Base-by-base conservation (phyloP, 352 stramenopile genomes). In the Phytophthora hybrid region DNA sequence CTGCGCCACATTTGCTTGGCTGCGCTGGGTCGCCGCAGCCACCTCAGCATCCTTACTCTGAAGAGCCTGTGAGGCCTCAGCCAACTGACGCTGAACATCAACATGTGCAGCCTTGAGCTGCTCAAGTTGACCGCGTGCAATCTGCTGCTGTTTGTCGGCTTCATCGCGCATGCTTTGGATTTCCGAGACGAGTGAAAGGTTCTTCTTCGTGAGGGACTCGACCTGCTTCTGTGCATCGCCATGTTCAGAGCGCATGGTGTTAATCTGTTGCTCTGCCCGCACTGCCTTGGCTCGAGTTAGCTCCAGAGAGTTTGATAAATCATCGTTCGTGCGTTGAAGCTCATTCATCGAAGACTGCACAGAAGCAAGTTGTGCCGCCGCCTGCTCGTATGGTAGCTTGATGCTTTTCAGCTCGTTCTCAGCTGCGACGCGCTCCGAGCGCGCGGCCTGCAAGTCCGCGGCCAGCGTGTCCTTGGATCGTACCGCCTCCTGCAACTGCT, bases 121-220 rank as follows among this genome's bases (percentile, higher is more conserved):
- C 37, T 88, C 80, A 10, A 87, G 13, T 32, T 87, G 76, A 16
- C 26, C 39, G 31, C 67, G 74, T 8, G 61, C 47, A 47, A 67
- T 23, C 29, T 82, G 77, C 21, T 85, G 77, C 53, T 88, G 82
- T 56, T 79, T 82, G 37, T 90, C 81, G 10, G 69, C 41, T 56
- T 89, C 79, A 64, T 92, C 84, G 6, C 81, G 78, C 44, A 81
- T 71, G 32, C 53, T 66, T 71, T 88, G 78, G 13, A 85, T 58
- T 26, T 94, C 87, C 0, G 85, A 77, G 14, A 88, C 67, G 34
- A 93, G 55, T 18, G 69, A 70, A 11, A 86, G 59, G 44, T 93
- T 92, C 76, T 94, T 93, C 49, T 83, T 87, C 16, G 81, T 88
- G 7, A 93, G 71, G 13, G 79, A 57, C 65, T 91, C 81, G 3